These are phyloP conservation scores for Xylaria scruposa DNA, from an alignment of 495 filamentous ascomycete species.

Conservation along the genomic window DNA sequence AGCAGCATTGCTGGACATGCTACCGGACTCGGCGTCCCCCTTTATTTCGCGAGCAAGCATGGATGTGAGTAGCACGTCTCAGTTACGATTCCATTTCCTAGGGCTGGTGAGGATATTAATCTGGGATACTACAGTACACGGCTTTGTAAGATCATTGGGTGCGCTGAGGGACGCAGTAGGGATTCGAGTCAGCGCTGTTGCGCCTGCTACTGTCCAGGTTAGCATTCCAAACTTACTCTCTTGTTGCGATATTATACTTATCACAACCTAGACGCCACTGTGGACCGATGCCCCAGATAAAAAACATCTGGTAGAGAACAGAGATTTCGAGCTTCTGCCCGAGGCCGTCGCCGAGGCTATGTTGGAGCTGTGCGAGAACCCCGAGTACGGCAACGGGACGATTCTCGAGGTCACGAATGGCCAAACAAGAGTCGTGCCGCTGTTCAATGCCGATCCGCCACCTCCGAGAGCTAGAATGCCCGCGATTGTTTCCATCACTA, in stretches of 20 bases:
- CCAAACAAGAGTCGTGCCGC: conserved; percentile 56
- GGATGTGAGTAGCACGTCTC: conserved; percentile 37
- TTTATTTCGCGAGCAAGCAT: conserved; percentile 69
- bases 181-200: conserved; percentile 68
- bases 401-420: conserved; percentile 66
- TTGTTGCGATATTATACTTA: not conserved
- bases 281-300: conserved; percentile 74
- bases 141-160: conserved; percentile 61
- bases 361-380: conserved; percentile 29
- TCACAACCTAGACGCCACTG: conserved; percentile 58
- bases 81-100: not conserved
- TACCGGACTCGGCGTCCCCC: conserved; percentile 52
- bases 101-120: not conserved
- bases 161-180: conserved; percentile 57
- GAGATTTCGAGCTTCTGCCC: conserved; percentile 16
- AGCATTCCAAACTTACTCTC: not conserved
- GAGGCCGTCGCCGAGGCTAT: conserved; percentile 29
- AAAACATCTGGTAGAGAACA: conserved; percentile 50
- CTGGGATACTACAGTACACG: conserved; percentile 45
- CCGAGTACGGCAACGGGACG: conserved; percentile 43
- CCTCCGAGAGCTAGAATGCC: conserved; percentile 15
- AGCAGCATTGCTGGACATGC: conserved; percentile 67
- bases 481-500: not conserved
- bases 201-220: conserved; percentile 64
- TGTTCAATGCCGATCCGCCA: conserved; percentile 64